phyloP scores from a whole-genome alignment of 2,329 filamentous ascomycete genomes.

The Blastomyces silverae region DNA sequence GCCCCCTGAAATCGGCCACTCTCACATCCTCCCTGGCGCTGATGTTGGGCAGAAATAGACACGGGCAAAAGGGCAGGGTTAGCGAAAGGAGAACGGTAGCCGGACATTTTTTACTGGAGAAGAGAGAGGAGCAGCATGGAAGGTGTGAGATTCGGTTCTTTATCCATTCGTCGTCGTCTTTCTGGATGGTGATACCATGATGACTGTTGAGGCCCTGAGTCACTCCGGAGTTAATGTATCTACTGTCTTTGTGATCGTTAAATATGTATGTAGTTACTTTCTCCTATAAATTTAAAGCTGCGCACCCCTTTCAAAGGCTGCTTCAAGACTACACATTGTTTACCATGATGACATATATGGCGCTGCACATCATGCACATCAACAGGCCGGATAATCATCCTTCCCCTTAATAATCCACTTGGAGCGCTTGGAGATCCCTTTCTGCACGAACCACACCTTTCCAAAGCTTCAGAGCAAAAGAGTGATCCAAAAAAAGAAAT shows the following conservation, averaged over 20 bases:
- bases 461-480: not conserved
- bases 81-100: not conserved
- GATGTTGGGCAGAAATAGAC: not conserved
- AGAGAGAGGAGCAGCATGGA: not conserved
- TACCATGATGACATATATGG: not conserved
- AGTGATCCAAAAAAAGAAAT: not conserved
- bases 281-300: not conserved
- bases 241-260: no score
- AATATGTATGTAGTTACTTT: not conserved
- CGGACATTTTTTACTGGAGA: not conserved
- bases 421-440: constrained; percentile 2
- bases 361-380: constrained; percentile 7
- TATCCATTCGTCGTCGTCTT: not conserved
- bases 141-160: not conserved
- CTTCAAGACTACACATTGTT: not conserved
- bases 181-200: not conserved
- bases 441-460: not conserved
- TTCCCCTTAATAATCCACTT: not conserved
- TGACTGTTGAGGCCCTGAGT: no score
- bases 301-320: not conserved
- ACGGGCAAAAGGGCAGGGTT: not conserved
- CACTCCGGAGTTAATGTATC: no score
- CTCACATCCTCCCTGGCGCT: not conserved
- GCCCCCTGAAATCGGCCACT: not conserved
- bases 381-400: not conserved